Conservation (phyloP, 2,329 filamentous ascomycete genomes). For the Xylariaceae sp. region DNA sequence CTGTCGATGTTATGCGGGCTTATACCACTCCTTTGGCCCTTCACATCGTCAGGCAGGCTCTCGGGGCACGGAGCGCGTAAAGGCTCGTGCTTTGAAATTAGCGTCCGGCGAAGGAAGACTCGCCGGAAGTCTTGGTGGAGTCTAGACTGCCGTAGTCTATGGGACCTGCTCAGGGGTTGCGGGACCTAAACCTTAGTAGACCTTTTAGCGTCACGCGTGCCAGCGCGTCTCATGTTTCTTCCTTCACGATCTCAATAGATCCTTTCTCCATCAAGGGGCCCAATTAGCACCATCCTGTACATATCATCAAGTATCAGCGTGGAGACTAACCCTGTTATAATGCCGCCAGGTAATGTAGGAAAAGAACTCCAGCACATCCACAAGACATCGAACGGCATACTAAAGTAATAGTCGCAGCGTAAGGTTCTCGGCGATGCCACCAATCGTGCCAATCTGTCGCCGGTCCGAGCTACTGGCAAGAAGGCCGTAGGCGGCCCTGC, state of each 20-base stretch:
- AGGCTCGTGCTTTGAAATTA: conserved; percentile 4
- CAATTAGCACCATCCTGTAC: neutral
- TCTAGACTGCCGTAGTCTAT: no score
- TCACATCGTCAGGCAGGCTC: no score
- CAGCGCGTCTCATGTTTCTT: neutral
- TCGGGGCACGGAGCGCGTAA: neutral
- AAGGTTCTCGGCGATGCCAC: conserved; percentile 7
- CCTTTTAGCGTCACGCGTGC: neutral
- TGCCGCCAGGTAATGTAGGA: conserved; percentile 7
- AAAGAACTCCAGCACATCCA: neutral
- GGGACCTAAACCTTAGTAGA: neutral
- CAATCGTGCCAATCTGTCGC: conserved; percentile 11
- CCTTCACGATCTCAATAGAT: no score
- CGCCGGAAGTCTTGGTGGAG: no score
- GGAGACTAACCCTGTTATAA: neutral
- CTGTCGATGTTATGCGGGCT: no score
- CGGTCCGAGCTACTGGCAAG: neutral
- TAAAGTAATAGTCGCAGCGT: neutral
- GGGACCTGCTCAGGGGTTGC: no score
- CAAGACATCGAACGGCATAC: neutral
- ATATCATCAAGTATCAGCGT: neutral
- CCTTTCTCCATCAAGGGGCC: no score
- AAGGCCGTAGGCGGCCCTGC: neutral
- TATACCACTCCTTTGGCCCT: no score
- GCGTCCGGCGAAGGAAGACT: no score